Evolutionary conservation across 2,329 filamentous ascomycete genomes (phyloP), one percentile per base, ranked within the genome.

Genomic region (Ophiosphaerella korrae): DNA sequence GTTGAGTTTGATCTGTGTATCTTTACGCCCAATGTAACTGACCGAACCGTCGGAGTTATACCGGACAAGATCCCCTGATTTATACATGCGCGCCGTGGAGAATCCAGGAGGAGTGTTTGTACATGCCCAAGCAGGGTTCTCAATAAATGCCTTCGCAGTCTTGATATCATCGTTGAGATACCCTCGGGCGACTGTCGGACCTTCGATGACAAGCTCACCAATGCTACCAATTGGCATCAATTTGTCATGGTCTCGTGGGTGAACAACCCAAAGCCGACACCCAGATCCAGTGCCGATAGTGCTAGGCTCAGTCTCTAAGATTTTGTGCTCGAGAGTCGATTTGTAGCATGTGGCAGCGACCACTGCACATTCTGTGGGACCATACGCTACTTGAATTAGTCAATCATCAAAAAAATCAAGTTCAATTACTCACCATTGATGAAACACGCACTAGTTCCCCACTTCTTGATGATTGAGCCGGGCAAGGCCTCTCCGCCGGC

Each of bases 401-500:
- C 7, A 8, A 29, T 29, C 18, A 11, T 29, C 11, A 6, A 29
- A 11, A 7, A 3, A 11, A 29, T 29, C 11, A 11, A 7, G 11
- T 29, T 29, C 7, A 29, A 29, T 8, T 29, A 8, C 26, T 29
- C 11, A 29, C 26, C 26, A 35, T 80, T 78, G 45, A 80, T 73
- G 5, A 81, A 68, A n/a, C 71, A 73, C 8, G 74, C 68, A 9
- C 67, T 69, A 21, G 71, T 74, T 24, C 60, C 61, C 78, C 78
- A 81, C 42, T 74, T 75, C 31, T 74, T 68, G 37, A 80, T 72
- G 41, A 77, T 70, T 21, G 70, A 70, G 7, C 71, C 63, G 1
- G 75, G 69, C 14, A 74, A 59, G 2, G 66, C 63, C 55, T 81
- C 79, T 34, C 79, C 79, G 37, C 76, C 77, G 13, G 72, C 68